These are phyloP conservation scores for Lumnitzera racemosa DNA, from an alignment of 345 rosid genomes.

Conservation along the genomic window DNA sequence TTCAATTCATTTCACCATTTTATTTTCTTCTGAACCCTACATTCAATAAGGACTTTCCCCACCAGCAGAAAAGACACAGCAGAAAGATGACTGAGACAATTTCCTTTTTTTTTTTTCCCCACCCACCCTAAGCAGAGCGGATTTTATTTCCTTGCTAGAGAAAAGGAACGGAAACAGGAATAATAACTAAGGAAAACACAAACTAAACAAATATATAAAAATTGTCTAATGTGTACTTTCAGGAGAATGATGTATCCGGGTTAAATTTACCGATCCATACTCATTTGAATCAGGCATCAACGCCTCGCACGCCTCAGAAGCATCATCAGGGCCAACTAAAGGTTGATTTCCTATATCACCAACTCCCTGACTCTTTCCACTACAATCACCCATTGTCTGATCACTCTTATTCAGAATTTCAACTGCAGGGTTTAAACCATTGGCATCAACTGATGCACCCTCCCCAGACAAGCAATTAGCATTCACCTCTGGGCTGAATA, in stretches of 20 bases:
- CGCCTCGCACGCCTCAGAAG: slow-evolving; percentile 27
- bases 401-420: slow-evolving; percentile 6
- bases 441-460: slow-evolving; percentile 9
- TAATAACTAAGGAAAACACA: slow-evolving; percentile 14
- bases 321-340: slow-evolving; percentile 32
- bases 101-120: too few species aligned
- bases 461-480: not conserved
- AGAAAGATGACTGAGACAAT: too few species aligned
- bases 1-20: too few species aligned
- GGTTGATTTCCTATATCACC: slow-evolving; percentile 17
- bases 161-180: slow-evolving; percentile 14
- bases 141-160: slow-evolving; percentile 33
- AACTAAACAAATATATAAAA: slow-evolving; percentile 37
- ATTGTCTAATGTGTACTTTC: slow-evolving; percentile 94
- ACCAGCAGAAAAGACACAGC: too few species aligned
- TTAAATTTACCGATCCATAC: slow-evolving; percentile 66
- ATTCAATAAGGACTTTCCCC: too few species aligned
- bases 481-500: too few species aligned
- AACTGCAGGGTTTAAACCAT: slow-evolving; percentile 5
- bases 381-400: slow-evolving; percentile 9
- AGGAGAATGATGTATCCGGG: slow-evolving; percentile 97
- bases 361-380: slow-evolving; percentile 5
- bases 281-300: slow-evolving; percentile 60
- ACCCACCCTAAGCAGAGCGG: too few species aligned
- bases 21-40: too few species aligned